Evolutionary conservation across 495 filamentous ascomycete species (phyloP).

Genomic region (Lasiosphaeria hispida): DNA sequence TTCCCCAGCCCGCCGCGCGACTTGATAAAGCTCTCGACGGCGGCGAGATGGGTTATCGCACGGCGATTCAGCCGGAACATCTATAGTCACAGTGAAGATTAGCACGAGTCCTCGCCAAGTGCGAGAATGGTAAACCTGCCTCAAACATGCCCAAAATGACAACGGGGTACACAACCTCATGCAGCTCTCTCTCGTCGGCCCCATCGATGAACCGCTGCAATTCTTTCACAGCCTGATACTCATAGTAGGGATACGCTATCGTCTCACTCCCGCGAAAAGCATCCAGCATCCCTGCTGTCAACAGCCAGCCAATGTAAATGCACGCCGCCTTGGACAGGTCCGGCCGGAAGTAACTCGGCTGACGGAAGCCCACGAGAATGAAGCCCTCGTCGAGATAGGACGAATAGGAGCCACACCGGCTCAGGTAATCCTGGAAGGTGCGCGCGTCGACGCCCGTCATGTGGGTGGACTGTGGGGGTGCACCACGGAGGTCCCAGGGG

Average conservation of each 20-base stretch:
- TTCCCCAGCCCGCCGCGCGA: conserved; percentile 3
- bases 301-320: conserved; percentile 16
- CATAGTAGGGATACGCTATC: conserved; percentile 12
- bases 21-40: conserved; percentile 12
- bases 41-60: conserved; percentile 6
- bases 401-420: conserved; percentile 7
- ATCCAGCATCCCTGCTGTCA: conserved; percentile 9
- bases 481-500: conserved; percentile 8
- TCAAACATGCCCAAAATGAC: conserved; percentile 13
- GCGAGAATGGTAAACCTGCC: too few relatives aligned
- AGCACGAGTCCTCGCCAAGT: too few relatives aligned
- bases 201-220: conserved; percentile 10
- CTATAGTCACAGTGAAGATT: too few relatives aligned
- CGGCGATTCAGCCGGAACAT: conserved; percentile 8
- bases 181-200: conserved; percentile 3
- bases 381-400: conserved; percentile 13
- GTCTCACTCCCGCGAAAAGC: conserved; percentile 1
- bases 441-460: conserved; percentile 10
- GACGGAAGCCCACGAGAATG: conserved; percentile 8
- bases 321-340: conserved; percentile 15
- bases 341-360: conserved; percentile 11
- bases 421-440: conserved; percentile 10
- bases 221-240: conserved; percentile 10
- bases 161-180: conserved; percentile 15
- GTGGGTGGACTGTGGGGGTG: conserved; percentile 13